These are phyloP conservation scores for Mrakiaceae sp. DNA, from an alignment of 1,284 basidiomycete genomes.

Conservation along the genomic window DNA sequence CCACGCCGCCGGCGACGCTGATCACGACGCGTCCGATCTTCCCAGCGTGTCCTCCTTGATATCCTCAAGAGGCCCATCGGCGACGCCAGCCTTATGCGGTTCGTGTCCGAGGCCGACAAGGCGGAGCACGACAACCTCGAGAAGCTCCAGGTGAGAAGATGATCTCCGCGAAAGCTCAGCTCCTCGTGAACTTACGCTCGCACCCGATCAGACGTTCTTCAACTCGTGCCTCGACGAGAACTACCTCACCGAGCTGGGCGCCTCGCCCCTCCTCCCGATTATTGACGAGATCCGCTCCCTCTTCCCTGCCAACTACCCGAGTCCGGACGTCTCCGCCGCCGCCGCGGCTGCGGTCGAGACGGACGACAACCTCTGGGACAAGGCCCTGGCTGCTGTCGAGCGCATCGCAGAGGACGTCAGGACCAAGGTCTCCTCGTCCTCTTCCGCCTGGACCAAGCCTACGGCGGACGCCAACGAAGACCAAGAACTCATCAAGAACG, in stretches of 20 bases:
- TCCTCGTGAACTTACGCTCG: too few relatives aligned
- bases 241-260: conserved; percentile 36
- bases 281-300: conserved; percentile 32
- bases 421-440: background rate
- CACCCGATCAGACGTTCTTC: conserved; percentile 37
- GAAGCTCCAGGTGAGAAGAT: conserved; percentile 56
- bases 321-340: conserved; percentile 7
- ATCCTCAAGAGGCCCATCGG: conserved; percentile 30
- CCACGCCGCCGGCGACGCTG: background rate
- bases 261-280: conserved; percentile 37
- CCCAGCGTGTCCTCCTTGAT: conserved; percentile 33
- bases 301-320: conserved; percentile 23
- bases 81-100: background rate
- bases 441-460: conserved; percentile 23
- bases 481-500: conserved; percentile 41
- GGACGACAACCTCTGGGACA: background rate
- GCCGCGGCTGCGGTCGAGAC: conserved; percentile 5
- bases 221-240: conserved; percentile 68
- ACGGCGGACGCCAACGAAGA: conserved; percentile 25
- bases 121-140: conserved; percentile 56
- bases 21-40: background rate
- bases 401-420: background rate
- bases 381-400: background rate
- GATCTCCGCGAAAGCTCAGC: too few relatives aligned
- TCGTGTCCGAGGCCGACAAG: conserved; percentile 5